Conservation (phyloP, 495 filamentous ascomycete genomes). For the Penicillium silybi region DNA sequence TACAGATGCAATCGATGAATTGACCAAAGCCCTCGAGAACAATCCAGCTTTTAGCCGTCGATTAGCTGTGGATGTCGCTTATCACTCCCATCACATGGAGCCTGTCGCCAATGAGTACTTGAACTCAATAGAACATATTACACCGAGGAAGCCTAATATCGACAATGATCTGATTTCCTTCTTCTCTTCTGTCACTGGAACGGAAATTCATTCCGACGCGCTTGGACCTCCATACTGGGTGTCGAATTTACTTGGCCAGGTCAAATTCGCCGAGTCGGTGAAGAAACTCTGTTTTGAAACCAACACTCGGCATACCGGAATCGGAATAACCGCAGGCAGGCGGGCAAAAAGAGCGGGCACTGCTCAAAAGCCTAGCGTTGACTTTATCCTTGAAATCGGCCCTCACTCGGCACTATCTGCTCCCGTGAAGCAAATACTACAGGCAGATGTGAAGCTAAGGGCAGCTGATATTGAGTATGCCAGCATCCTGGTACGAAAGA, state of each 20-base stretch:
- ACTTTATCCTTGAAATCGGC: conserved; percentile 48
- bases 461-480: conserved; percentile 18
- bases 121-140: conserved; percentile 13
- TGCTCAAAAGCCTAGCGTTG: conserved; percentile 21
- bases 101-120: conserved; percentile 21
- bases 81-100: conserved; percentile 63
- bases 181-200: conserved; percentile 42
- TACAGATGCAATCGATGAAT: conserved; percentile 30
- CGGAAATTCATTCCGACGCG: conserved; percentile 4
- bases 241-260: conserved; percentile 33
- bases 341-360: neutral
- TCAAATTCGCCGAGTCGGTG: conserved; percentile 37
- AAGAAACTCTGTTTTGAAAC: conserved; percentile 19
- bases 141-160: neutral
- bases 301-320: neutral
- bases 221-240: conserved; percentile 38
- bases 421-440: conserved; percentile 28
- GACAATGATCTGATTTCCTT: neutral
- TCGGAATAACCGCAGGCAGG: neutral
- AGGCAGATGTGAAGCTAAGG: conserved; percentile 14
- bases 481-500: conserved; percentile 19
- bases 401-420: conserved; percentile 44
- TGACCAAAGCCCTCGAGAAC: neutral
- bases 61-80: conserved; percentile 52
- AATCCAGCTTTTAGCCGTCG: conserved; percentile 2